Conservation (phyloP, 1,284 basidiomycete species). For the Serendipita sp. region DNA sequence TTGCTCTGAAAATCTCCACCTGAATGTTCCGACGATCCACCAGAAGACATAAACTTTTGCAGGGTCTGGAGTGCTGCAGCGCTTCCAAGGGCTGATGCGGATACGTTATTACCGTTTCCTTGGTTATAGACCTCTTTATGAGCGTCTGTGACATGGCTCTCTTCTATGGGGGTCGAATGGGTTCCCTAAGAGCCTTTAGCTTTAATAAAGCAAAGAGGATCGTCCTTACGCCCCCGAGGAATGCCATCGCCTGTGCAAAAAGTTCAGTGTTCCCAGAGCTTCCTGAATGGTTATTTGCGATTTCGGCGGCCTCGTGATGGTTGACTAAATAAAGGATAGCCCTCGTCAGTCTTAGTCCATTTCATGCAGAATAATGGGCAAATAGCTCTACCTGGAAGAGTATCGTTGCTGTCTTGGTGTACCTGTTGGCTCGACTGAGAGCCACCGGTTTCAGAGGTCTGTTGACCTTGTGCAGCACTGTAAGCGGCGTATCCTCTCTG, state of each 20-base stretch:
- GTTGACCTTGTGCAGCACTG: conserved; percentile 23
- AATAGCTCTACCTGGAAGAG: neutral
- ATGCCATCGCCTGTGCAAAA: conserved; percentile 24
- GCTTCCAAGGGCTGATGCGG: conserved; percentile 47
- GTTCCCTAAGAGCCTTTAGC: conserved; percentile 25
- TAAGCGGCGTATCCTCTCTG: conserved; percentile 47
- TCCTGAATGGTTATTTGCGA: conserved; percentile 28
- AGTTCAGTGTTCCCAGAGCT: conserved; percentile 37
- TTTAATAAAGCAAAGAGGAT: neutral
- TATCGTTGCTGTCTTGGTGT: conserved; percentile 10
- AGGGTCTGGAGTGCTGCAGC: conserved; percentile 63
- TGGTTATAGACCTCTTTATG: conserved; percentile 48
- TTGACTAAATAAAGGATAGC: conserved; percentile 32
- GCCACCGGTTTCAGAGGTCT: conserved; percentile 39
- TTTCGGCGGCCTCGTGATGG: conserved; percentile 39
- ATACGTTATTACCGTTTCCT: conserved; percentile 34
- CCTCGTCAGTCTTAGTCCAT: neutral
- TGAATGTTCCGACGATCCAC: conserved; percentile 22
- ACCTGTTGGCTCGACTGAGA: conserved; percentile 22
- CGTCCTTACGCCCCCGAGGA: conserved; percentile 21
- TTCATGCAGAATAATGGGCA: neutral
- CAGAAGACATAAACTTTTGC: conserved; percentile 48
- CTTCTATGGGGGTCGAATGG: conserved; percentile 45
- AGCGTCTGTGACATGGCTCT: conserved; percentile 45
- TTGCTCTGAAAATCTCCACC: conserved; percentile 39